Conservation (phyloP, 1,139 yeast genomes). For the Diutina rugosa region DNA sequence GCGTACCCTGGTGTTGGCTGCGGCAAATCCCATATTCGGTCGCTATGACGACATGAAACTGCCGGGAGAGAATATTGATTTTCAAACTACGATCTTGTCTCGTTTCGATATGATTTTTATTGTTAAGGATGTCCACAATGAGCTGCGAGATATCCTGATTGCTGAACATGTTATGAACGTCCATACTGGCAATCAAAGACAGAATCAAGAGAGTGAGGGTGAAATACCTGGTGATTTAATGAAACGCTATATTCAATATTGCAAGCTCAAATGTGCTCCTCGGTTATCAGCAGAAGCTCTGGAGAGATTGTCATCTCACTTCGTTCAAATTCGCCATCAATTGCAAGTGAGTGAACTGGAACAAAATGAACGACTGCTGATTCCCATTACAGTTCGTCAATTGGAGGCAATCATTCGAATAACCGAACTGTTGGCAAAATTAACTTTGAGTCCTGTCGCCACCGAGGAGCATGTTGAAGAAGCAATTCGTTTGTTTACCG, state of each 20-base stretch:
- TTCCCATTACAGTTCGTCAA: slow-evolving; percentile 96
- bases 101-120: slow-evolving; percentile 98
- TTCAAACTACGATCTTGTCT: slow-evolving; percentile 91
- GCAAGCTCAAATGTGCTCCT: slow-evolving; percentile 87
- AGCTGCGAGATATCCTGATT: slow-evolving; percentile 71
- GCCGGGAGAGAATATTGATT: slow-evolving; percentile 96
- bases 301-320: slow-evolving; percentile 85
- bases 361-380: slow-evolving; percentile 82
- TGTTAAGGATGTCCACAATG: slow-evolving; percentile 91
- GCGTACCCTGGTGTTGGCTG: slow-evolving; percentile 91
- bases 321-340: slow-evolving; percentile 79
- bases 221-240: slow-evolving; percentile 84
- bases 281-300: slow-evolving; percentile 82
- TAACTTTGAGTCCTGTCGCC: slow-evolving; percentile 74
- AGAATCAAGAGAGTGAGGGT: slow-evolving; percentile 49
- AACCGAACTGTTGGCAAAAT: slow-evolving; percentile 85
- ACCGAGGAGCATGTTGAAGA: slow-evolving; percentile 87
- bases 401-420: slow-evolving; percentile 95
- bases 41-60: slow-evolving; percentile 91
- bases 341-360: slow-evolving; percentile 72
- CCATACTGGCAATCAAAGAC: slow-evolving; percentile 64
- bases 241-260: slow-evolving; percentile 88
- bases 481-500: slow-evolving; percentile 86
- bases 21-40: slow-evolving; percentile 96
- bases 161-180: slow-evolving; percentile 94